Evolutionary conservation across 805 yeast species (phyloP).

Genomic region (Wickerhamiella cacticola): DNA sequence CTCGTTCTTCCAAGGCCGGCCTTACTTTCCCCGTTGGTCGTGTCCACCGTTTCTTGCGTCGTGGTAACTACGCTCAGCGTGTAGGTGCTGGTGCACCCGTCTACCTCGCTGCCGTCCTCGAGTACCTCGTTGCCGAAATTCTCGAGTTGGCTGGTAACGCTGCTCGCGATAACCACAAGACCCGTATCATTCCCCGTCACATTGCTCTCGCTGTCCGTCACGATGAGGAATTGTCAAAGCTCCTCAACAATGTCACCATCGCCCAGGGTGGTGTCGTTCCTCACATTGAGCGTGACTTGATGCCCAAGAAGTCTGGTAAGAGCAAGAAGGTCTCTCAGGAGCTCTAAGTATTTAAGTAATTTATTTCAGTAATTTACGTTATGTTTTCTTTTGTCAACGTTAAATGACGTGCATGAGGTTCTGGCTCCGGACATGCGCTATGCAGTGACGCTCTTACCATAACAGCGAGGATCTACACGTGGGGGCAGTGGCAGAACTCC

Average conservation of each 20-base stretch:
- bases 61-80: slow-evolving; percentile 57
- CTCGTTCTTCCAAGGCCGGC: slow-evolving; percentile 77
- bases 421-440: not conserved
- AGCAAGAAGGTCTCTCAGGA: slow-evolving; percentile 23
- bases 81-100: slow-evolving; percentile 88
- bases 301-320: slow-evolving; percentile 43
- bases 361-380: not conserved
- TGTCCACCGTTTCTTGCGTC: slow-evolving; percentile 90
- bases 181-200: slow-evolving; percentile 97
- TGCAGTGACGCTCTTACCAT: not conserved
- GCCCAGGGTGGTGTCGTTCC: slow-evolving; percentile 98
- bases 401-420: not conserved
- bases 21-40: slow-evolving; percentile 87
- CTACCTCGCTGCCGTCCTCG: slow-evolving; percentile 88
- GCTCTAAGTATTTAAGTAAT: slow-evolving; percentile 10
- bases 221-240: slow-evolving; percentile 91
- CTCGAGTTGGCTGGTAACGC: slow-evolving; percentile 97
- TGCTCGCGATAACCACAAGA: slow-evolving; percentile 87
- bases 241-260: slow-evolving; percentile 79
- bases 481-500: not conserved
- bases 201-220: slow-evolving; percentile 94
- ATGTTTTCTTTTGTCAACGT: not conserved
- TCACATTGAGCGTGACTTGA: slow-evolving; percentile 71
- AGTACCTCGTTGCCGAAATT: slow-evolving; percentile 93
- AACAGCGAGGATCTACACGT: not conserved